Evolutionary conservation across 441 rosid species (phyloP), one percentile per base, ranked within the genome.

Genomic region (Populus hybrid): DNA sequence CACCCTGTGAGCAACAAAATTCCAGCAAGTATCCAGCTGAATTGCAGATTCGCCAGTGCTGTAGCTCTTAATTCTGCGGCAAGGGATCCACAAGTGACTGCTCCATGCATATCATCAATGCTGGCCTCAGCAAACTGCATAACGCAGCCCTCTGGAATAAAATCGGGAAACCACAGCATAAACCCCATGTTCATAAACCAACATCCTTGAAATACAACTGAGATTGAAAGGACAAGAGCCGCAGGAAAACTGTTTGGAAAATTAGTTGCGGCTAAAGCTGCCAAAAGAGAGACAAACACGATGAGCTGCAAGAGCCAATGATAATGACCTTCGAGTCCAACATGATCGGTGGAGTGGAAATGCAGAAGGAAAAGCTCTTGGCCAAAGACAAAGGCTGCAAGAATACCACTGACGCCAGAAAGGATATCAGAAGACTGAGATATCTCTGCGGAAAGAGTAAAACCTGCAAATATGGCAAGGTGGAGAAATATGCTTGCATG

Each of bases 181-280:
- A 92, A 88, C 20, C 93, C 97, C 99, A 93, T 93, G 88, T 88
- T 88, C 71, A 92, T 78, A 77, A 95, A 93, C 97, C 95, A 93
- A 75, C 90, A 86, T 20, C 97, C 99, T 79, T 93, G 97, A 77
- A 93, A 92, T 35, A 86, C 81, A 79, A 95, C 90, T 0, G 94
- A 89, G 46, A 89, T 16, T 1, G 95, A 85, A 70, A 93, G 93
- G 66, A 87, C 84, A 32, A 95, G 84, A 28, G 91, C 89, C 6
- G 90, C 82, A 0, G 86, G 80, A 70, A 95, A 93, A 32, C 85
- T 83, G 72, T 83, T 80, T 0, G 95, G 93, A 59, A 73, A 81
- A 71, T 84, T 79, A 54, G 89, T 82, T 10, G 87, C 83, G 42
- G 91, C 87, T 80, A 91, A 30, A 73, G 92, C 83, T 3, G 95